Evolutionary conservation across 2,329 filamentous ascomycete species (phyloP), one percentile per base, ranked within the genome.

Genomic region (Penicillium brevicompactum): DNA sequence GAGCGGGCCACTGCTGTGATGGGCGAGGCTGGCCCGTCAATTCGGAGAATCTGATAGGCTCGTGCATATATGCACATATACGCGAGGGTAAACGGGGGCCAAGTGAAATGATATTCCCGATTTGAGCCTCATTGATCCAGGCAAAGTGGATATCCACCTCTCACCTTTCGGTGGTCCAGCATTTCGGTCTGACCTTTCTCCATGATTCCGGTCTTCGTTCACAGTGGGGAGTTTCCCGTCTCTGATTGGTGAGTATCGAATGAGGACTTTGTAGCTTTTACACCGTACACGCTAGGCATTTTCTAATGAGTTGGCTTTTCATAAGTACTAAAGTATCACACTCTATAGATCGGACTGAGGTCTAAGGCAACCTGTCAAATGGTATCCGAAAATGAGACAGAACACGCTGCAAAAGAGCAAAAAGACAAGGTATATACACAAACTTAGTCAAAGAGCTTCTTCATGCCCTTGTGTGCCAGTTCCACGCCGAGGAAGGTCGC

Each of bases 401-500:
- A 62, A 52, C 58, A 58, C 55, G 55, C 61, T 54, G 49, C 47
- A 53, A 49, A 48, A 44, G 47, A 46, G 47, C 32, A 34, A 53
- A 49, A 48, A 44, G 47, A 46, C 50, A 40, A 34, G 48, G 45
- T 53, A 52, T 56, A 21, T 55, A 53, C 41, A 52, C 34, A 54
- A 41, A 16, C 32, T 38, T 65, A 67, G 46, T 72, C 74, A 53
- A 81, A 80, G 2, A 79, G 48, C 62, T 73, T 77, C 58, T 74
- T 77, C 78, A 81, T 80, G 47, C 75, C 74, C 64, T 80, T 78
- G 65, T 81, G 78, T 6, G 79, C 79, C 43, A 81, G 65, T 55
- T 81, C 79, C 14, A 81, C 79, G 55, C 79, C 79, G 27, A 80
- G 67, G 64, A 99, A 99, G 2, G 94, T 97, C 31, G 94, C 94